These are phyloP conservation scores for Cercospora brassicicola DNA, from an alignment of 2,329 filamentous ascomycete species.

Conservation along the genomic window DNA sequence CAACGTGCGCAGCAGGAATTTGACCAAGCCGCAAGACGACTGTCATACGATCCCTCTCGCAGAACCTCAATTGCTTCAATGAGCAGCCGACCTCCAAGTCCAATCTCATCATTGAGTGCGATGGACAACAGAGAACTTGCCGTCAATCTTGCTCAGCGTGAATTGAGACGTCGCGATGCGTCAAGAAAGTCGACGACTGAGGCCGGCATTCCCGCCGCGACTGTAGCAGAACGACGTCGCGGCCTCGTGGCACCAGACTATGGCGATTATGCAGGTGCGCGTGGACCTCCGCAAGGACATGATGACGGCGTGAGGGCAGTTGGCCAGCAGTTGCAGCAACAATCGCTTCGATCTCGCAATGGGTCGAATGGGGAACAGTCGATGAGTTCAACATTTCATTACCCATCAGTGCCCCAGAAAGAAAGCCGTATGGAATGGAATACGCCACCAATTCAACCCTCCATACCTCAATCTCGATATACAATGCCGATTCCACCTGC, in stretches of 20 bases:
- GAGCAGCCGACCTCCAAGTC: slow-evolving; percentile 15
- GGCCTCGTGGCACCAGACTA: slow-evolving; percentile 31
- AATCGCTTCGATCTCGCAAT: slow-evolving; percentile 13
- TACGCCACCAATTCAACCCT: slow-evolving; percentile 29
- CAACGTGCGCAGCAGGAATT: slow-evolving; percentile 28
- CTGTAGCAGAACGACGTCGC: slow-evolving; percentile 33
- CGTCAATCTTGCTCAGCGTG: slow-evolving; percentile 71
- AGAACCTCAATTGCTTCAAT: slow-evolving; percentile 23
- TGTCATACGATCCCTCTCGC: slow-evolving; percentile 19
- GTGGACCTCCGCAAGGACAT: slow-evolving; percentile 2
- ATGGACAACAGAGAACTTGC: slow-evolving; percentile 72
- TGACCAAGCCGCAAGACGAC: slow-evolving; percentile 16
- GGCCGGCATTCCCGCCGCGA: slow-evolving; percentile 55
- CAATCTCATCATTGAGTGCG: slow-evolving; percentile 57
- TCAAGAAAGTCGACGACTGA: slow-evolving; percentile 52
- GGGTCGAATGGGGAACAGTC: slow-evolving; percentile 6
- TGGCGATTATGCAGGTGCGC: slow-evolving; percentile 15
- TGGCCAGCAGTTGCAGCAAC: slow-evolving; percentile 28
- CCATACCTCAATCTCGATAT: slow-evolving; percentile 30
- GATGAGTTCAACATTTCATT: slow-evolving; percentile 41
- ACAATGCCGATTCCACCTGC: slow-evolving; percentile 26
- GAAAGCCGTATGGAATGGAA: slow-evolving; percentile 40
- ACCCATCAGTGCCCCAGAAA: slow-evolving; percentile 48
- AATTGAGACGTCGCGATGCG: slow-evolving; percentile 67
- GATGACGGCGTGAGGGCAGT: slow-evolving; percentile 32